phyloP scores from a whole-genome alignment of 2,329 filamentous ascomycete genomes.

The Penicillium sp. region DNA sequence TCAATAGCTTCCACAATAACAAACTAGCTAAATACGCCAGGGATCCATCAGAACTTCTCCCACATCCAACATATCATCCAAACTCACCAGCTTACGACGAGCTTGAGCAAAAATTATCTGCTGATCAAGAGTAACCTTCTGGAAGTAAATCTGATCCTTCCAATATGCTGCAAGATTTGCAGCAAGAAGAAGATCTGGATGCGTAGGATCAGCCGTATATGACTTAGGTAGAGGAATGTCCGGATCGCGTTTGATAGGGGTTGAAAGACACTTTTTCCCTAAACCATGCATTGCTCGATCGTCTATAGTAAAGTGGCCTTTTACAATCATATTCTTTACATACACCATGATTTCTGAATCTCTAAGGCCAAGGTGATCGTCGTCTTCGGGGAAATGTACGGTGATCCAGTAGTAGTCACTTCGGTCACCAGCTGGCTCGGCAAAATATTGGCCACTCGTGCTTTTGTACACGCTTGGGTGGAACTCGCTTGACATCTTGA shows the following conservation, averaged over 20 bases:
- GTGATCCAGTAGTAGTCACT: conserved; percentile 2
- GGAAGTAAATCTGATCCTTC: neutral
- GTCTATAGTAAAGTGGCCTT: neutral
- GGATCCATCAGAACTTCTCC: neutral
- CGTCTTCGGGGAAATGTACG: neutral
- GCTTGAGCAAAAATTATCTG: neutral
- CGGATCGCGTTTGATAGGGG: neutral
- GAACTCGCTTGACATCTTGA: neutral
- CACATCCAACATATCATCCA: conserved; percentile 1
- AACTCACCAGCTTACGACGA: neutral
- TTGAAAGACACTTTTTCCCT: neutral
- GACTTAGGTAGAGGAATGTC: neutral
- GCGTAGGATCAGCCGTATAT: neutral
- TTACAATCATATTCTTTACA: neutral
- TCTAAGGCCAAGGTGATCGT: neutral
- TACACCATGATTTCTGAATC: neutral
- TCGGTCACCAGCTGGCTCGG: neutral
- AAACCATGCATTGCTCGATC: neutral
- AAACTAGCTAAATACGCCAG: neutral
- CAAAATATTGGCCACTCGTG: neutral
- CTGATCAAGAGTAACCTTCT: neutral
- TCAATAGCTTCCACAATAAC: no score
- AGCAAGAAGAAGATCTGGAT: conserved; percentile 1
- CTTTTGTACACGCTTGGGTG: neutral
- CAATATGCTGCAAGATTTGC: neutral